Percentiles rank a stretch among this genome's conserved stretches.
These are phyloP conservation scores for Metschnikowia vanudenii DNA, from an alignment of 805 yeast genomes.

Conservation along the genomic window DNA sequence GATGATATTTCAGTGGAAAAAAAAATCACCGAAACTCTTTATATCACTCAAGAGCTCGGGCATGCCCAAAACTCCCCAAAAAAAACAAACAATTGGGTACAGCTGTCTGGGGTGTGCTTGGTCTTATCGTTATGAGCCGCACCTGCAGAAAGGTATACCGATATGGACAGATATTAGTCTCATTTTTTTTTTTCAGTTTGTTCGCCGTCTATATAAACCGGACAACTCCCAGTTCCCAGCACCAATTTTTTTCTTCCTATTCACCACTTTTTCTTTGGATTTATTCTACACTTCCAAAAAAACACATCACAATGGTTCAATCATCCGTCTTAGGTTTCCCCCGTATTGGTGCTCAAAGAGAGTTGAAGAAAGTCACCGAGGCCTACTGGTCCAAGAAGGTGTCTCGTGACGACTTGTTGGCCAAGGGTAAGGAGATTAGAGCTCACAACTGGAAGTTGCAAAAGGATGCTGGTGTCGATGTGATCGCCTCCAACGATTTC, in stretches of 20 bases:
- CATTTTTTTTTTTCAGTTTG: slow-evolving; percentile 4
- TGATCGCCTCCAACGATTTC: slow-evolving; percentile 97
- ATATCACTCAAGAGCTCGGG: too few relatives aligned
- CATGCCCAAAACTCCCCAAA: too few relatives aligned
- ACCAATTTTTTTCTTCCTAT: neutral
- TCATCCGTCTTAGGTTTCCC: slow-evolving; percentile 99
- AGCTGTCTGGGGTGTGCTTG: neutral
- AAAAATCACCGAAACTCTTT: too few relatives aligned
- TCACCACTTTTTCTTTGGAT: slow-evolving; percentile 3
- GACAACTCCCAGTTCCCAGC: neutral
- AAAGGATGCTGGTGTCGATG: slow-evolving; percentile 93
- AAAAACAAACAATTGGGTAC: too few relatives aligned
- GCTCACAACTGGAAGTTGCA: slow-evolving; percentile 97
- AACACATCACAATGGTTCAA: slow-evolving; percentile 68
- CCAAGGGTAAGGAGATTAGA: slow-evolving; percentile 94
- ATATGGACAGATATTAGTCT: slow-evolving; percentile 5
- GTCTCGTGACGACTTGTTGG: slow-evolving; percentile 78
- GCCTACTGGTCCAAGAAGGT: slow-evolving; percentile 98
- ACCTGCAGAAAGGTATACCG: slow-evolving; percentile 4
- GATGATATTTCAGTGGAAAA: neutral
- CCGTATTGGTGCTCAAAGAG: slow-evolving; percentile 99
- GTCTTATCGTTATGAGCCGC: slow-evolving; percentile 2
- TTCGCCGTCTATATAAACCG: slow-evolving; percentile 7
- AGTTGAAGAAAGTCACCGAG: slow-evolving; percentile 97
- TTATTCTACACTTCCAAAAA: neutral